Evolutionary conservation across 768 basidiomycete genomes (phyloP), one percentile per base, ranked within the genome.

Genomic region (Polyporus arcularius): DNA sequence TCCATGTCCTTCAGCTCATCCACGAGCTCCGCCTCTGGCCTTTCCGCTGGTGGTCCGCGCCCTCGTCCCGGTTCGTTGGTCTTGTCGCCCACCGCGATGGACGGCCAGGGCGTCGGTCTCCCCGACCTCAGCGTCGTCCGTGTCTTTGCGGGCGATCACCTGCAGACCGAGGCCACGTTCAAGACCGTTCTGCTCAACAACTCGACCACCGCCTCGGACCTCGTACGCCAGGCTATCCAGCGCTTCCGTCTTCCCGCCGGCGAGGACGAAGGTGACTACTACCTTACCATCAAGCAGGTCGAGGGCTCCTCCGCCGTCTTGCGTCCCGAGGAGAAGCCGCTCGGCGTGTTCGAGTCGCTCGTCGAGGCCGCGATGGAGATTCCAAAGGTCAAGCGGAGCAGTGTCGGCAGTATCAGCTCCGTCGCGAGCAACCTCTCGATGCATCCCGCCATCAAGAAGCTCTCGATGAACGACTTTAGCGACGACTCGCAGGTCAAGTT

Each of bases 401-500:
- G 91, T 62, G 85, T 98, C 55, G 92, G 94, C 41, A 96, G 93
- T 71, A 96, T 99, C 67, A 94, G 87, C 68, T 96, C 94, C n/a
- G 80, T 99, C 26, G 82, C 90, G 38, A 95, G 92, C 70, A 95
- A 96, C 70, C 80, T 98, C 30, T 92, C 90, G 4, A 89, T 92
- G 85, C 93, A 98, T 70, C 96, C 96, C 16, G 96, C 97, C 15
- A 99, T 98, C 74, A 88, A 86, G 70, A 92, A 91, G 71, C 78
- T 98, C 42, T 86, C 91, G 47, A 96, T 97, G 94, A 97, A 96
- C 68, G 97, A 98, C 71, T 98, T 96, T 70, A 92, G 92, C 45
- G 97, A 99, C 66, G 97, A 98, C 71, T 94, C 95, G 4, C 88
- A 90, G 0, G 96, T 98, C 75, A 98, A 98, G 74, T 90, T 98